Evolutionary conservation across 345 rosid genomes (phyloP).

Genomic region (Mallotus nudiflorus): DNA sequence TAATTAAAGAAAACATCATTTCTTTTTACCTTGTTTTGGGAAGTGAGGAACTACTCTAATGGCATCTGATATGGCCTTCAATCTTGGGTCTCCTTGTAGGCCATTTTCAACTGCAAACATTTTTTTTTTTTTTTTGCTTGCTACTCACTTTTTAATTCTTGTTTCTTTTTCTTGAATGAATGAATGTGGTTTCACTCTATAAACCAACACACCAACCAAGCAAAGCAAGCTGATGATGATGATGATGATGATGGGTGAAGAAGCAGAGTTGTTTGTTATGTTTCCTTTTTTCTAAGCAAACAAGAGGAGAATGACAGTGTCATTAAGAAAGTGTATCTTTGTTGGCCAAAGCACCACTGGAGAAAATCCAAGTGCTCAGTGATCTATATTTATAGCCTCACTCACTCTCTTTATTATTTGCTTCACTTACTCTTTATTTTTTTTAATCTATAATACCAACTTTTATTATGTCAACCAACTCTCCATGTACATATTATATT

Average conservation of each 20-base stretch:
- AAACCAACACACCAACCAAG: not conserved
- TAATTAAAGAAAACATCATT: conserved; percentile 16
- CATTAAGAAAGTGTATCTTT: conserved; percentile 20
- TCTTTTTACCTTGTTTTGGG: conserved; percentile 77
- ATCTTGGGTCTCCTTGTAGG: conserved; percentile 71
- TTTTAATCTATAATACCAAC: too few relatives aligned
- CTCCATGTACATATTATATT: too few relatives aligned
- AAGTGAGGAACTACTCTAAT: conserved; percentile 78
- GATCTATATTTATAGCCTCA: conserved; percentile 27
- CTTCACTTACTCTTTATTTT: too few relatives aligned
- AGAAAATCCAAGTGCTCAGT: conserved; percentile 25
- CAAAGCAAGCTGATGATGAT: too few relatives aligned
- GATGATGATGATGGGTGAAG: too few relatives aligned
- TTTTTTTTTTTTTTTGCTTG: too few relatives aligned
- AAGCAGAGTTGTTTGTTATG: too few relatives aligned
- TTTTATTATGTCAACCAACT: too few relatives aligned
- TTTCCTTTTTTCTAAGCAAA: not conserved
- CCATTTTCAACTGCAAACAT: conserved; percentile 83
- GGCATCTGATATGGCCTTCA: conserved; percentile 61
- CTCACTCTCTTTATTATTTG: not conserved
- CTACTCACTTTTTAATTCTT: not conserved
- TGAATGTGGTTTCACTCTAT: not conserved
- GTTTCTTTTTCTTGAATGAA: not conserved
- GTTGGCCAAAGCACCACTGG: conserved; percentile 30
- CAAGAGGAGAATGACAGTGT: not conserved